These are phyloP conservation scores for Diaporthe ampelina DNA, from an alignment of 2,329 filamentous ascomycete genomes.

Conservation along the genomic window DNA sequence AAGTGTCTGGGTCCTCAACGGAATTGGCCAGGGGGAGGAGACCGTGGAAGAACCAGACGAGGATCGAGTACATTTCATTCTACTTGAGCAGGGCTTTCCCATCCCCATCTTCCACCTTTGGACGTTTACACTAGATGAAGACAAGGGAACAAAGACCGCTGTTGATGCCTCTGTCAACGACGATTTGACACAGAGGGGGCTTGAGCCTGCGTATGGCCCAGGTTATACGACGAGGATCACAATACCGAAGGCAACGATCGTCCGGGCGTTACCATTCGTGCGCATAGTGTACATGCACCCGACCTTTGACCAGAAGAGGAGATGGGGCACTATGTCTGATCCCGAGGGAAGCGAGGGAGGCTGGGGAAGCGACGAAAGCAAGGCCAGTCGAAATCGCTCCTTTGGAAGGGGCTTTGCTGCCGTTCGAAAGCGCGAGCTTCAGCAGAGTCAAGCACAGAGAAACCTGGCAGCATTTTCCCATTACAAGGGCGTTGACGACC, in stretches of 20 bases:
- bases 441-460: not conserved
- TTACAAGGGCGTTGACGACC: not conserved
- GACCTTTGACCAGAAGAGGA: not conserved
- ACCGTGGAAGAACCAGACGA: not conserved
- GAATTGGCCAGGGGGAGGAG: not conserved
- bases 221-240: conserved; percentile 2
- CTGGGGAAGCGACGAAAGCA: not conserved
- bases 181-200: conserved; percentile 2
- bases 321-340: not conserved
- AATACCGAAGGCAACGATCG: not conserved
- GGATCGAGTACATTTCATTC: conserved; percentile 1
- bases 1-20: not conserved
- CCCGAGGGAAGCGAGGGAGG: not conserved
- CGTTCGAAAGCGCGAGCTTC: not conserved
- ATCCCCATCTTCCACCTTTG: not conserved
- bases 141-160: conserved; percentile 15
- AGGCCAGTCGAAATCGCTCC: not conserved
- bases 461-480: conserved; percentile 16
- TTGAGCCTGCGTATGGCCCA: conserved; percentile 6
- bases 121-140: not conserved
- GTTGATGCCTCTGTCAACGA: conserved; percentile 1
- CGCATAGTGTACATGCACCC: conserved; percentile 8
- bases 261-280: not conserved
- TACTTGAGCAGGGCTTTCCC: not conserved
- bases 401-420: not conserved